Base-by-base conservation (phyloP, 768 basidiomycete genomes). In the Mycena polygramma region DNA sequence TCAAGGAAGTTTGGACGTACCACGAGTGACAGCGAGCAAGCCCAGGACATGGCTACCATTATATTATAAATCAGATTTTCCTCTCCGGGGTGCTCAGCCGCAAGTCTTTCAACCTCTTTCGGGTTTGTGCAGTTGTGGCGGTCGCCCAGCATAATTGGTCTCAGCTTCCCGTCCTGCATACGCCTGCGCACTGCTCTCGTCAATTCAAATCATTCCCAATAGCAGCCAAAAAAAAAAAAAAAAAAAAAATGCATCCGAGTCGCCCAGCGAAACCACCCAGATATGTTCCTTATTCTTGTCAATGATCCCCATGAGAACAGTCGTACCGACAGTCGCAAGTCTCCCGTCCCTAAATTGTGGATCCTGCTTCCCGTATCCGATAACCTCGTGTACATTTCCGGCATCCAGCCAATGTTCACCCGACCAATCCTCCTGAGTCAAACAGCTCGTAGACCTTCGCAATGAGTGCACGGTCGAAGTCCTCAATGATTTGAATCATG, bases 221-320 rank as follows among this genome's bases (percentile, higher is more conserved):
- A n/a, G 13, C 1, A n/a, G 5, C n/a, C n/a, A n/a, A n/a, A n/a
- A n/a, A n/a, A n/a, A n/a, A n/a, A n/a, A 37, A 51, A 4, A 15
- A 36, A 20, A 58, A 37, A 30, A n/a, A 73, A 67, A 59, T 30
- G 68, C 71, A 22, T 66, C 57, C 26, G 67, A 73, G 48, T 73
- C 71, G 22, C 71, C 71, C 26, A 73, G 46, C 6, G 71, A 73
- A 0, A 66, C 68, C 10, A 73, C 59, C 67, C 71, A 73, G 11
- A 73, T 30, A 17, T 46, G 22, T 24, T 57, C 43, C 19, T 62
- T 73, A 11, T 30, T 46, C 20, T 60, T 68, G 57, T 66, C 68
- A 54, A 73, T 62, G 62, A 73, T 69, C 24, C 71, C 71, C 8
- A 69, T 51, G 52, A 73, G 62, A 30, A 69, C 71, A 19, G 71